A percentile compares a stretch with the other conserved stretches of the same genome.
phyloP scores from a whole-genome alignment of 306 rosid genomes.

The Prunus kanzakura region DNA sequence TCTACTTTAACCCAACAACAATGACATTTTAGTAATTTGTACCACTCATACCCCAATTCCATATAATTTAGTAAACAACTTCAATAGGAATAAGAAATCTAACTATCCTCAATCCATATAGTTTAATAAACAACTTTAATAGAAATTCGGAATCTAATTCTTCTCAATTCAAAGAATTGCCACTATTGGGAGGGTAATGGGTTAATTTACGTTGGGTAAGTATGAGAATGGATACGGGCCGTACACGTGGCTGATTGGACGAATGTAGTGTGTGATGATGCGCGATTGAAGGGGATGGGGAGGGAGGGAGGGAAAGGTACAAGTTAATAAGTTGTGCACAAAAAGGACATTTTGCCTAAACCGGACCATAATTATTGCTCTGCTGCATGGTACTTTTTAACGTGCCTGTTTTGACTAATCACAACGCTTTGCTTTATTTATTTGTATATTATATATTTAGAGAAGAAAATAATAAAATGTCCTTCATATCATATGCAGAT shows the following conservation, averaged over 20 bases:
- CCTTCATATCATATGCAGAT: too few relatives aligned
- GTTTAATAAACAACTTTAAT: too few relatives aligned
- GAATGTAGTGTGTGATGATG: background rate
- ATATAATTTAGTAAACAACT: too few relatives aligned
- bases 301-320: background rate
- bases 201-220: background rate
- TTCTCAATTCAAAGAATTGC: too few relatives aligned
- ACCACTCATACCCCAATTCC: accelerated
- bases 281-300: background rate
- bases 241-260: slow-evolving; percentile 38
- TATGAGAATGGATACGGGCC: background rate
- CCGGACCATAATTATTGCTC: slow-evolving; percentile 36
- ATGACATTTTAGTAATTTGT: too few relatives aligned
- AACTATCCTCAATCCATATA: too few relatives aligned
- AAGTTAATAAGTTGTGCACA: background rate
- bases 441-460: too few relatives aligned
- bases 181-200: background rate
- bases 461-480: too few relatives aligned
- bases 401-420: slow-evolving; percentile 26
- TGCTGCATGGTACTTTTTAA: slow-evolving; percentile 27
- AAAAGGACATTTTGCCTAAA: slow-evolving; percentile 2
- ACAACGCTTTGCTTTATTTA: background rate
- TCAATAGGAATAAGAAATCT: too few relatives aligned
- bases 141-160: accelerated
- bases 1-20: too few relatives aligned